phyloP scores from a whole-genome alignment of 2,329 filamentous ascomycete species.

The Cladosporium cucumerinum region DNA sequence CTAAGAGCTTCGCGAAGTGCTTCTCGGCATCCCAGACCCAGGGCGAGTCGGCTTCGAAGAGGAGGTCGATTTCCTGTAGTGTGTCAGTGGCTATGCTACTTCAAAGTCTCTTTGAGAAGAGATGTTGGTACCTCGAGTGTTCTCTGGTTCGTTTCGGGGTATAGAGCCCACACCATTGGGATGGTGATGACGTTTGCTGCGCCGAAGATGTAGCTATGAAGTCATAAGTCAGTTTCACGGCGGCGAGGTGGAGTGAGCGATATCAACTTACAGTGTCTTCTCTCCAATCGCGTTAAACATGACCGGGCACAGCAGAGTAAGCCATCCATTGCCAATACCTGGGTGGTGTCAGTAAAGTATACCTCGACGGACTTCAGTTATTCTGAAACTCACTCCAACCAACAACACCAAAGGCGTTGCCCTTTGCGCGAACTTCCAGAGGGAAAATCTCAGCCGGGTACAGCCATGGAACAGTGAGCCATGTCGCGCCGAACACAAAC shows the following conservation, averaged over 20 bases:
- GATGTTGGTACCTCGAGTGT: conserved; percentile 54
- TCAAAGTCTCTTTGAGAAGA: not conserved
- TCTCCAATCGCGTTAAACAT: conserved; percentile 52
- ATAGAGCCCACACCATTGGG: conserved; percentile 68
- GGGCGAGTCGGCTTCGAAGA: conserved; percentile 64
- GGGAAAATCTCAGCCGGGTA: conserved; percentile 48
- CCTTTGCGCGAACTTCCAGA: conserved; percentile 30
- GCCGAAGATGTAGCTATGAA: conserved; percentile 61
- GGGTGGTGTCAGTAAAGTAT: too few species aligned
- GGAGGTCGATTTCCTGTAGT: conserved; percentile 64
- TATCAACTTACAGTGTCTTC: not conserved
- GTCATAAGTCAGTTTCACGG: not conserved
- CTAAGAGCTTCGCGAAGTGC: conserved; percentile 61
- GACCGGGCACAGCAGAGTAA: conserved; percentile 42
- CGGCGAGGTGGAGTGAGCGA: not conserved
- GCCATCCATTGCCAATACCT: conserved; percentile 17
- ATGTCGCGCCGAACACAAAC: conserved; percentile 61
- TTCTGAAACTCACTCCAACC: conserved; percentile 7
- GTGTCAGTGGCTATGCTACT: not conserved
- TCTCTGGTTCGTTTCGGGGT: conserved; percentile 68
- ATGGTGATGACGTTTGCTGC: conserved; percentile 64
- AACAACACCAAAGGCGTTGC: conserved; percentile 19
- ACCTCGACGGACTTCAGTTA: too few species aligned
- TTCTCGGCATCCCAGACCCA: conserved; percentile 71
- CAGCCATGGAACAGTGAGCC: conserved; percentile 33